A percentile compares a stretch with the other conserved stretches of the same genome.
phyloP scores from a whole-genome alignment of 768 basidiomycete species.

The Termitomyces sp. region DNA sequence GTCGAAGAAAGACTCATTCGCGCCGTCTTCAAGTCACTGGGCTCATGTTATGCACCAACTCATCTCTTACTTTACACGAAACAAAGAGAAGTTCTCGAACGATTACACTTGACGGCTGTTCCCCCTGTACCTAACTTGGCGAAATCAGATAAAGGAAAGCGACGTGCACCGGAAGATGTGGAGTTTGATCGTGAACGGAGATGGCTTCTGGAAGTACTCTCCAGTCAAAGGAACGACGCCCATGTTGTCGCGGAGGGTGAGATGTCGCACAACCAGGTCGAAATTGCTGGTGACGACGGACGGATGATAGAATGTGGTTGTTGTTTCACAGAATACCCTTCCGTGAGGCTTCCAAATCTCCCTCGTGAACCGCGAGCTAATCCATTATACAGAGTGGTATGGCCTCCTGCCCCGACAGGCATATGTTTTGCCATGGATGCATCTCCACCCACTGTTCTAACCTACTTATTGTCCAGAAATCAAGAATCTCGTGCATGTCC shows the following conservation, averaged over 20 bases:
- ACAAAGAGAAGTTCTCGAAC: slow-evolving; percentile 14
- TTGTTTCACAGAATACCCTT: slow-evolving; percentile 42
- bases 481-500: slow-evolving; percentile 51
- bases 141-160: slow-evolving; percentile 34
- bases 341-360: slow-evolving; percentile 6
- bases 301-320: slow-evolving; percentile 65
- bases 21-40: slow-evolving; percentile 23
- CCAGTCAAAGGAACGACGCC: neutral
- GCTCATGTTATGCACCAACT: slow-evolving; percentile 49
- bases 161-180: slow-evolving; percentile 31
- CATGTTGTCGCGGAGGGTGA: neutral
- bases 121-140: slow-evolving; percentile 17
- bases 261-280: neutral
- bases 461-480: slow-evolving; percentile 47
- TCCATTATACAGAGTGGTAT: slow-evolving; percentile 47
- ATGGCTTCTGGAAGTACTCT: slow-evolving; percentile 8
- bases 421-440: slow-evolving; percentile 68
- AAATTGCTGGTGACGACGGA: neutral
- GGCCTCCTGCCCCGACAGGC: slow-evolving; percentile 71
- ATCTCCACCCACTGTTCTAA: slow-evolving; percentile 53
- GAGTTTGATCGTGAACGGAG: slow-evolving; percentile 39
- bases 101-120: slow-evolving; percentile 28
- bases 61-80: slow-evolving; percentile 36
- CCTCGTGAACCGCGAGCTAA: neutral
- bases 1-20: slow-evolving; percentile 46